Evolutionary conservation across 352 stramenopile genomes (phyloP).

Genomic region (Globisporangium ultimum): DNA sequence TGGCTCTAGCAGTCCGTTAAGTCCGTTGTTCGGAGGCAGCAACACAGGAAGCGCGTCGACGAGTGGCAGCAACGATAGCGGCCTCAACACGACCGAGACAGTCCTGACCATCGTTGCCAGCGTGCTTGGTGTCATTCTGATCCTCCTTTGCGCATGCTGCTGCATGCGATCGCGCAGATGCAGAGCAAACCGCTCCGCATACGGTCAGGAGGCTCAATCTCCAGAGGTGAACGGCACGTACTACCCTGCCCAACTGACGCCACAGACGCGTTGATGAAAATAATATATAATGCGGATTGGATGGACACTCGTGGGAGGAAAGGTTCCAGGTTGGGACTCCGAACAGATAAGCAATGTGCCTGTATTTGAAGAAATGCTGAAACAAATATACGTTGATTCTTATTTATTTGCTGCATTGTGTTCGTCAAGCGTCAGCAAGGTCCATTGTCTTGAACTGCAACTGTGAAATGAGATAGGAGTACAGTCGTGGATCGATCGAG

Average conservation of each 20-base stretch:
- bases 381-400: too few relatives aligned
- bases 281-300: not conserved
- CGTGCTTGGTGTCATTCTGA: constrained; percentile 4
- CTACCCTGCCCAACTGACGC: constrained; percentile 15
- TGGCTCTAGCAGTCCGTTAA: not conserved
- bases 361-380: too few relatives aligned
- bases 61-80: not conserved
- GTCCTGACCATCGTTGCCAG: not conserved
- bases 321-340: too few relatives aligned
- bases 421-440: too few relatives aligned
- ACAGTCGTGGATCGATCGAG: too few relatives aligned
- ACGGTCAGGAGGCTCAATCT: not conserved
- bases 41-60: not conserved
- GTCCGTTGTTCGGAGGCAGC: not conserved
- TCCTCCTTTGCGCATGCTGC: constrained; percentile 23
- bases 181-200: not conserved
- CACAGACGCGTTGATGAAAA: not conserved
- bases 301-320: too few relatives aligned
- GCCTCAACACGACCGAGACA: constrained; percentile 5
- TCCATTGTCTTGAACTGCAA: too few relatives aligned
- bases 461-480: too few relatives aligned
- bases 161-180: constrained; percentile 4
- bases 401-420: too few relatives aligned
- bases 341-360: too few relatives aligned
- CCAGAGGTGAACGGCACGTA: not conserved